Evolutionary conservation across 306 rosid genomes (phyloP), one percentile per base, ranked within the genome.

Genomic region (Corylus avellana): DNA sequence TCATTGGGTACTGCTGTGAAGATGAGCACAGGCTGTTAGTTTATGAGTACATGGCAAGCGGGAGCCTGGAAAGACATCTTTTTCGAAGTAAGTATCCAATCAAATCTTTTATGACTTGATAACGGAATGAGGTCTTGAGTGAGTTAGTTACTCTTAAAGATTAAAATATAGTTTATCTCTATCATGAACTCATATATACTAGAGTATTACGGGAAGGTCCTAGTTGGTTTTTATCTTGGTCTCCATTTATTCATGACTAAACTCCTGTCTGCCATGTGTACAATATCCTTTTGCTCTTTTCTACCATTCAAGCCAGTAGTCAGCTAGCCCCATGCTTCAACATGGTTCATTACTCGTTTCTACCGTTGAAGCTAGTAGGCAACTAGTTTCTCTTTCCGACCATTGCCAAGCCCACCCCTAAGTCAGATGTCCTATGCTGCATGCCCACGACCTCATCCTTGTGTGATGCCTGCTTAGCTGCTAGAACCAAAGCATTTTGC

Each of bases 41-140:
- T 63, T 95, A 95, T 82, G 99, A 95, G 73, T 95, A 90, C 84
- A 93, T 95, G 99, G 98, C 96, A 37, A 91, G 90, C 84, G 99
- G 98, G 74, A 91, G 94, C 92, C 80, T 95, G 87, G 99, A 95
- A 88, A 95, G 89, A 75, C 98, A 93, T 81, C 96, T 95, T 74
- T 95, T 95, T 70, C 98, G 99, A 75, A 89, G 99, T 95, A 89
- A 95, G 98, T 75, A 46, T 80, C 47, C 8, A 35, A 17, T 71
- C 58, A n/a, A 68, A 66, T 76, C 68, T 16, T 12, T 13, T 75
- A 32, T 75, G 29, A 20, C 80, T 77, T 79, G 66, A 54, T 25
- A 14, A 61, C 0, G 44, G 42, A 63, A 51, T 63, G 49, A 49
- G 74, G 57, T 12, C 68, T 46, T 75, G 13, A 67, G 29, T 29